phyloP scores from a whole-genome alignment of 257 asterid species.

The Scutellaria galericulata region DNA sequence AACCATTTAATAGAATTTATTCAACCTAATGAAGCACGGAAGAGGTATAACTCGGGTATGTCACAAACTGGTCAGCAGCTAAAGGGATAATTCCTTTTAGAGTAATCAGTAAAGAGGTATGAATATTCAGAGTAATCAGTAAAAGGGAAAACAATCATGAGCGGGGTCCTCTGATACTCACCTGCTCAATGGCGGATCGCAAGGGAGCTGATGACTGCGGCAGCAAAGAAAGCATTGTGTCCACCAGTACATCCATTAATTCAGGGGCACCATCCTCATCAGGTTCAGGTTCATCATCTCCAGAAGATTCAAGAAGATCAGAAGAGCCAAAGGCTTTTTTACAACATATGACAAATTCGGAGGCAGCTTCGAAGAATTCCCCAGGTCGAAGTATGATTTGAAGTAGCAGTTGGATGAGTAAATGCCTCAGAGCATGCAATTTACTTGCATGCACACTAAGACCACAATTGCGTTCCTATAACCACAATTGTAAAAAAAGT shows the following conservation, averaged over 20 bases:
- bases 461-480: conserved; percentile 74
- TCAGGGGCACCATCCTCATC: conserved; percentile 66
- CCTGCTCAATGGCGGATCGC: conserved; percentile 95
- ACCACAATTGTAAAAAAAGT: conserved; percentile 27
- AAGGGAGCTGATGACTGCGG: conserved; percentile 93
- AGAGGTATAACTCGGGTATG: neutral
- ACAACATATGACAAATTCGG: conserved; percentile 85
- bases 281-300: conserved; percentile 75
- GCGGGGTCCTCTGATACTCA: conserved; percentile 34
- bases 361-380: conserved; percentile 85
- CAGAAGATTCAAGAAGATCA: conserved; percentile 68
- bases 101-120: conserved; percentile 11
- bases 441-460: conserved; percentile 56
- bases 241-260: conserved; percentile 93
- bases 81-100: conserved; percentile 5
- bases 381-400: conserved; percentile 91
- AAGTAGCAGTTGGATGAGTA: conserved; percentile 90
- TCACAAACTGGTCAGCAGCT: neutral
- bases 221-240: conserved; percentile 89
- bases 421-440: conserved; percentile 77
- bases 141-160: neutral
- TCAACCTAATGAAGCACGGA: conserved; percentile 10
- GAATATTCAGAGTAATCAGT: conserved; percentile 20
- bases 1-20: conserved; percentile 6
- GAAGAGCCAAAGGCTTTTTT: conserved; percentile 72